Evolutionary conservation across 371 early-diverging fungal genomes (phyloP).

Genomic region (Actinomortierella ambigua): DNA sequence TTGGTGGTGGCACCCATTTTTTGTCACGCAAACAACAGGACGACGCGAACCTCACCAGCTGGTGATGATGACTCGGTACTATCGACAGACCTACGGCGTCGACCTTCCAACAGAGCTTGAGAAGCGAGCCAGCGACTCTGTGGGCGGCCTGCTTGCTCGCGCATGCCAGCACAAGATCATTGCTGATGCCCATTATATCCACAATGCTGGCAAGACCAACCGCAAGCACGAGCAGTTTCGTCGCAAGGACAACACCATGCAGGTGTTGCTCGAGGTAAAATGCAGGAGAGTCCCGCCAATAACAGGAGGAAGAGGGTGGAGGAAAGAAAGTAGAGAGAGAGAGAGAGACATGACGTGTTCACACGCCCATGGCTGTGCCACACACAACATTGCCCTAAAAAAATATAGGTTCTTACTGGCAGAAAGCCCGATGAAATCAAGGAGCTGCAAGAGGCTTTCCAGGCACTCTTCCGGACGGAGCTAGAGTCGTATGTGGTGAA

Average conservation of each 20-base stretch:
- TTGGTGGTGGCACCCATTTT: neutral
- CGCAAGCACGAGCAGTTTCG: slow-evolving; percentile 35
- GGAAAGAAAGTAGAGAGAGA: neutral
- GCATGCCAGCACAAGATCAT: slow-evolving; percentile 36
- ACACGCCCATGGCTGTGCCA: too few relatives aligned
- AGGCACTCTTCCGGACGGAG: slow-evolving; percentile 9
- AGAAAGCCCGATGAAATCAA: slow-evolving; percentile 27
- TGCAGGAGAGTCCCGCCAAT: too few relatives aligned
- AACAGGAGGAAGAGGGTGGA: neutral
- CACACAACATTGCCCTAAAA: neutral
- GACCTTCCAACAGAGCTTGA: slow-evolving; percentile 32
- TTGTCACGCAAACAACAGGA: slow-evolving; percentile 13
- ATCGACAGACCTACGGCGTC: slow-evolving; percentile 19
- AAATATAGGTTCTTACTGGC: slow-evolving; percentile 30
- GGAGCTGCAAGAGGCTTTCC: slow-evolving; percentile 33
- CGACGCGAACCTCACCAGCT: slow-evolving; percentile 40
- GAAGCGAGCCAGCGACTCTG: slow-evolving; percentile 28
- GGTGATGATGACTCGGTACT: slow-evolving; percentile 34
- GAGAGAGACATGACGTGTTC: neutral
- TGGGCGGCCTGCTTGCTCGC: slow-evolving; percentile 24
- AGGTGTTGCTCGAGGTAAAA: slow-evolving; percentile 34
- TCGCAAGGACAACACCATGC: slow-evolving; percentile 36
- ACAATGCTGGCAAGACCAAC: slow-evolving; percentile 31
- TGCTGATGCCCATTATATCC: slow-evolving; percentile 24
- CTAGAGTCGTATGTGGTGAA: slow-evolving; percentile 19